Evolutionary conservation across 768 basidiomycete genomes (phyloP).

Genomic region (Symmetrospora coprosmae): DNA sequence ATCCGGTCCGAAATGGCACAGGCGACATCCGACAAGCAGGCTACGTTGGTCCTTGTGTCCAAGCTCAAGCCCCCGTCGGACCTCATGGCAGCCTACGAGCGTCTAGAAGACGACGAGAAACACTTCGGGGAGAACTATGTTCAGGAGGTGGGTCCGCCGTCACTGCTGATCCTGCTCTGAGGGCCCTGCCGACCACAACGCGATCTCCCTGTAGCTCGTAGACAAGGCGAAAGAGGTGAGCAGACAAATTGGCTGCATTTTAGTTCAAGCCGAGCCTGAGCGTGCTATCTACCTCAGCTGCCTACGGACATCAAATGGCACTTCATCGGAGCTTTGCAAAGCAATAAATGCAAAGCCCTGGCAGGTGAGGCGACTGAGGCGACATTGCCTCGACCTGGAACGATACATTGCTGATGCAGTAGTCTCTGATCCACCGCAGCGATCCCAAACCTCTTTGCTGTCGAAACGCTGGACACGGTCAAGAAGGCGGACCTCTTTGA

Average conservation of each 20-base stretch:
- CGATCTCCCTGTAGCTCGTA: constrained; percentile 5
- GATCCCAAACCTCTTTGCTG: constrained; percentile 67
- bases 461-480: constrained; percentile 78
- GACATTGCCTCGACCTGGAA: no score
- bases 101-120: constrained; percentile 47
- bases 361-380: constrained; percentile 60
- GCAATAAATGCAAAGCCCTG: constrained; percentile 80
- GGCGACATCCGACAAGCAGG: constrained; percentile 36
- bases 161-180: not conserved
- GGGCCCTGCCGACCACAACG: no score
- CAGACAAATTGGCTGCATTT: no score
- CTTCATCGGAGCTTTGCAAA: constrained; percentile 85
- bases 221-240: constrained; percentile 24
- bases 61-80: constrained; percentile 84
- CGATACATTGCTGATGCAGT: no score
- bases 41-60: constrained; percentile 69
- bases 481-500: constrained; percentile 87
- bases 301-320: constrained; percentile 84
- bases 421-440: no score
- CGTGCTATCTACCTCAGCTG: no score
- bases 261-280: no score
- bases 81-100: constrained; percentile 62
- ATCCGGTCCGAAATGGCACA: constrained; percentile 23
- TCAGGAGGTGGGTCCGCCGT: constrained; percentile 52
- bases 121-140: constrained; percentile 99